Conservation (phyloP, 805 yeast genomes). For the Candida morakotiae region DNA sequence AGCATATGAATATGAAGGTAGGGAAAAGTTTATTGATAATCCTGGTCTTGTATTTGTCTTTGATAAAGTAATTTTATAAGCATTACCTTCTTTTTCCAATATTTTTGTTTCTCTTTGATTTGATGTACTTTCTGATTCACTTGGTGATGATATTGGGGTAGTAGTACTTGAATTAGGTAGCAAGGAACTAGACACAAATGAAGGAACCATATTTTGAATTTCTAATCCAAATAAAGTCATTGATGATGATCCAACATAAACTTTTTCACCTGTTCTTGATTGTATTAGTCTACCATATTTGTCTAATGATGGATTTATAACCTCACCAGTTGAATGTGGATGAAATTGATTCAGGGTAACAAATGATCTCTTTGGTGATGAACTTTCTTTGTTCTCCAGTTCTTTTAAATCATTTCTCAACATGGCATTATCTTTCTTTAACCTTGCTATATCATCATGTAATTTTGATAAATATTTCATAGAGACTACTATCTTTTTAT, state of each 20-base stretch:
- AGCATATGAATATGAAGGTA: conserved; percentile 76
- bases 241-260: conserved; percentile 77
- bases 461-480: conserved; percentile 63
- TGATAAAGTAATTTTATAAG: conserved; percentile 65
- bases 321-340: conserved; percentile 29
- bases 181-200: conserved; percentile 13
- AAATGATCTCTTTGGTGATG: conserved; percentile 1
- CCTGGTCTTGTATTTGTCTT: conserved; percentile 67
- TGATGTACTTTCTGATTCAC: background rate
- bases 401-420: conserved; percentile 43
- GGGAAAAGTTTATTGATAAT: conserved; percentile 61
- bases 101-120: conserved; percentile 48
- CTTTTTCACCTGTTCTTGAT: conserved; percentile 70
- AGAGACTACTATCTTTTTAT: conserved; percentile 68
- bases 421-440: conserved; percentile 63
- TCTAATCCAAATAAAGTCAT: conserved; percentile 80
- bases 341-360: background rate
- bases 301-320: conserved; percentile 68
- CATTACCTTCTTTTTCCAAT: conserved; percentile 71
- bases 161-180: conserved; percentile 8
- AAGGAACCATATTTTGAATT: conserved; percentile 60
- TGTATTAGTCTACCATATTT: conserved; percentile 68
- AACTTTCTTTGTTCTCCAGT: conserved; percentile 12
- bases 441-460: conserved; percentile 61
- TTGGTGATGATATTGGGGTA: conserved; percentile 9